Conservation (phyloP, 1,284 basidiomycete genomes). For the Psilocybe mexicana region DNA sequence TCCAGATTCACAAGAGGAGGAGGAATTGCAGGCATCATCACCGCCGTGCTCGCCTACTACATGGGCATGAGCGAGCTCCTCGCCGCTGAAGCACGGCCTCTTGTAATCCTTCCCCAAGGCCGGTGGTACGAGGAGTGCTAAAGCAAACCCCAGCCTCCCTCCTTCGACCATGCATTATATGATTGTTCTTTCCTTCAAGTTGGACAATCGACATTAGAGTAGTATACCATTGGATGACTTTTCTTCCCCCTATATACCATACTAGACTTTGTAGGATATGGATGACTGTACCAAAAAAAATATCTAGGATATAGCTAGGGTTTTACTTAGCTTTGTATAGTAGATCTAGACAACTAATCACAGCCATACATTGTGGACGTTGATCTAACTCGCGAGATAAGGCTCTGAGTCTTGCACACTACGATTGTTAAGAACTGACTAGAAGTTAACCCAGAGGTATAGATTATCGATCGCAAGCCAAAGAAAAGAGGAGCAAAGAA, state of each 20-base stretch:
- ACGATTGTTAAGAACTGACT: too few species aligned
- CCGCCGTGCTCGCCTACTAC: conserved; percentile 70
- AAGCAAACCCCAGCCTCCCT: neutral
- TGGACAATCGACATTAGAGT: too few species aligned
- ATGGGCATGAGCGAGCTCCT: conserved; percentile 61
- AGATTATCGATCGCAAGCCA: neutral
- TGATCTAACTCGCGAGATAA: too few species aligned
- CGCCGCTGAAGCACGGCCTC: conserved; percentile 44
- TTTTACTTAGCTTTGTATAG: neutral
- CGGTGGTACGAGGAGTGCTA: neutral
- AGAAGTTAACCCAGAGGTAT: neutral
- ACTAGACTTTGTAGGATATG: neutral
- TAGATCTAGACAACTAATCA: neutral
- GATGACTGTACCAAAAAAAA: neutral
- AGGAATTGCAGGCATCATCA: conserved; percentile 64
- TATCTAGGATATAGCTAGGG: neutral
- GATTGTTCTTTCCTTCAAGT: neutral
- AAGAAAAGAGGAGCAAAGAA: neutral
- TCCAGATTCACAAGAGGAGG: conserved; percentile 36
- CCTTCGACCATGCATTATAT: too few species aligned
- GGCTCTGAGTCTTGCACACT: too few species aligned
- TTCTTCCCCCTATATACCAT: neutral
- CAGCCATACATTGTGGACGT: neutral
- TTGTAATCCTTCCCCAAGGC: conserved; percentile 53
- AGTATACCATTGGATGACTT: neutral